Evolutionary conservation across 805 yeast genomes (phyloP), one percentile per base, ranked within the genome.

Genomic region (Nakazawaea siamensis): DNA sequence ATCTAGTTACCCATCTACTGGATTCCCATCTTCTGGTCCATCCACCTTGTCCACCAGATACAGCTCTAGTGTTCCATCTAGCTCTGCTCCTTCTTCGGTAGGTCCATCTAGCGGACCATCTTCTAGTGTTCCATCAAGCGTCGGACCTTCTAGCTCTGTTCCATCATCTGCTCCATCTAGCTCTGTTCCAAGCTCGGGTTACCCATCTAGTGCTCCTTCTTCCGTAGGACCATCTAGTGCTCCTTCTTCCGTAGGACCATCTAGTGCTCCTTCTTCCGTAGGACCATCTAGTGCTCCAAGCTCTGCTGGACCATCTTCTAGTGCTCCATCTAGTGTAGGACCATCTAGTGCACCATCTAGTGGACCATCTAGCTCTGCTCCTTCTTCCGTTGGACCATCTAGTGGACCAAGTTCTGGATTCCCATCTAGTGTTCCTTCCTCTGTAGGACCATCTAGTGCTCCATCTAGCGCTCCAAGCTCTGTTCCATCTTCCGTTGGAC

Each of bases 251-350:
- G 10, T 10, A 8, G 23, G 23, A 20, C 23, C 23, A 20, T 20
- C 23, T 10, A n/a, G n/a, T n/a, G 7, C 10, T 7, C 7, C 10
- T 10, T 20, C 23, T 10, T 8, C 8, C n/a, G 27, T 24, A 9
- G n/a, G n/a, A n/a, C 27, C 27, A 24, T 24, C 27, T 7, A 12
- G 15, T 12, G 27, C 13, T 24, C 15, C 15, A 24, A 9, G 14
- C n/a, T 24, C 27, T 12, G 27, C 27, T 24, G 27, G 27, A 24
- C 27, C 27, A 30, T 17, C 33, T 19, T 20, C 26, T 30, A 10
- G 26, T 12, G 8, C 8, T 13, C 18, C 33, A 30, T 30, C 33
- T 13, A 18, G 31, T 17, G 12, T 11, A 6, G 21, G 9, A 15
- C 21, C 34, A 24, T 24, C 23, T 20, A 24, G 29, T 24, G 14